A percentile compares a stretch with the other conserved stretches of the same genome.
Conservation (phyloP, 495 filamentous ascomycete genomes). For the Glutinoglossum americanum region DNA sequence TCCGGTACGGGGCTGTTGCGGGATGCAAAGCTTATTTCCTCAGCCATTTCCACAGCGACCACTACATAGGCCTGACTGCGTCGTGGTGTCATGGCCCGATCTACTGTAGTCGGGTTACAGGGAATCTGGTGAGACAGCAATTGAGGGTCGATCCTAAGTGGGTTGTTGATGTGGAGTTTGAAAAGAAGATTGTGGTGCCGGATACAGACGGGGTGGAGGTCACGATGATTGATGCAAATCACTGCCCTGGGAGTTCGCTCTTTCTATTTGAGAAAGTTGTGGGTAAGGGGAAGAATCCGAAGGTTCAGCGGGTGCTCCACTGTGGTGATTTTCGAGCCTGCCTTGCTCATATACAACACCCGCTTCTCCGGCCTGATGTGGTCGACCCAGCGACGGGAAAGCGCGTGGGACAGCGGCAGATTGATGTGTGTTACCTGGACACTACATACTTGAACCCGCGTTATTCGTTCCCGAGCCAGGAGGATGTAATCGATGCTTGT, state of each 20-base stretch:
- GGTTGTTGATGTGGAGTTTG: slow-evolving; percentile 71
- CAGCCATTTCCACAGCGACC: slow-evolving; percentile 94
- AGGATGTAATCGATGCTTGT: slow-evolving; percentile 69
- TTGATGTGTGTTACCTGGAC: slow-evolving; percentile 90
- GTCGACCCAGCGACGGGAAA: slow-evolving; percentile 46
- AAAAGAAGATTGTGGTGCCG: slow-evolving; percentile 57
- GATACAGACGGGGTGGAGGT: slow-evolving; percentile 61
- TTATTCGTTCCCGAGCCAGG: slow-evolving; percentile 82
- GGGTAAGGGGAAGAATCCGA: slow-evolving; percentile 32
- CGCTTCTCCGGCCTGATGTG: slow-evolving; percentile 52
- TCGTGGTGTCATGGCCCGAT: slow-evolving; percentile 89
- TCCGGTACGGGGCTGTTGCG: slow-evolving; percentile 82
- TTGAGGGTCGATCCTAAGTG: slow-evolving; percentile 71
- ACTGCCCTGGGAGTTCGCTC: slow-evolving; percentile 85
- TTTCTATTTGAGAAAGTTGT: slow-evolving; percentile 75
- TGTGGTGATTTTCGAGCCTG: slow-evolving; percentile 93
- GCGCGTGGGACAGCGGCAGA: slow-evolving; percentile 46
- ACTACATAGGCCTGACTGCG: slow-evolving; percentile 77
- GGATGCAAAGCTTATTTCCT: slow-evolving; percentile 91
- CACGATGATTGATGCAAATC: slow-evolving; percentile 91
- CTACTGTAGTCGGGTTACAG: slow-evolving; percentile 85
- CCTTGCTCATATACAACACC: slow-evolving; percentile 66
- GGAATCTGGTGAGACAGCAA: slow-evolving; percentile 68
- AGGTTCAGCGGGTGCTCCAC: slow-evolving; percentile 61
- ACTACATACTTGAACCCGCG: slow-evolving; percentile 93